Conservation (phyloP, 257 asterid genomes). For the Nicotiana benthamiana region DNA sequence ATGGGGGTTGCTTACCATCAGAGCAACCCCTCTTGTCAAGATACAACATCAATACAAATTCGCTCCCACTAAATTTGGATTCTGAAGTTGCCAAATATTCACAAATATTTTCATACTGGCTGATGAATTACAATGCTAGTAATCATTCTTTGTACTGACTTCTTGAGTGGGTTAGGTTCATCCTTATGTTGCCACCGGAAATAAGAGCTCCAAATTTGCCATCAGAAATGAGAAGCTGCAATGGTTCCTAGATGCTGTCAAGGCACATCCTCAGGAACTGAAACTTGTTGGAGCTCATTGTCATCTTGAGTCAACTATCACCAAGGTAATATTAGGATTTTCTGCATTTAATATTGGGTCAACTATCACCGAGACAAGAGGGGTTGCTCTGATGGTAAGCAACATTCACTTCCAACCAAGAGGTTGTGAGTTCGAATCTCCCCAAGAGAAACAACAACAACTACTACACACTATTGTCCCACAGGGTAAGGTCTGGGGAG, state of each 20-base stretch:
- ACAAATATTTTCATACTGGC: background rate
- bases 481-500: no score
- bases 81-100: background rate
- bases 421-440: no score
- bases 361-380: no score
- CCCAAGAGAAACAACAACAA: no score
- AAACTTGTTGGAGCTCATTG: constrained; percentile 98
- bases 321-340: constrained; percentile 46
- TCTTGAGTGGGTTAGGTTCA: constrained; percentile 55
- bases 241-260: constrained; percentile 94
- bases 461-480: no score
- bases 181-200: constrained; percentile 97
- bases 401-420: no score
- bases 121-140: background rate
- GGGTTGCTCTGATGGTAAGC: no score
- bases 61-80: background rate
- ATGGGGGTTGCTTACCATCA: no score
- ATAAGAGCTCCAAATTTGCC: constrained; percentile 90
- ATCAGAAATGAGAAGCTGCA: constrained; percentile 92
- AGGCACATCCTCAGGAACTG: constrained; percentile 75
- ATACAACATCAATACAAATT: background rate
- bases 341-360: background rate
- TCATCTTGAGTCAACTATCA: constrained; percentile 94
- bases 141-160: background rate
- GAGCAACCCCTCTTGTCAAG: no score